Base-by-base conservation (phyloP, 1,284 basidiomycete species). In the Puccinia polysora region DNA sequence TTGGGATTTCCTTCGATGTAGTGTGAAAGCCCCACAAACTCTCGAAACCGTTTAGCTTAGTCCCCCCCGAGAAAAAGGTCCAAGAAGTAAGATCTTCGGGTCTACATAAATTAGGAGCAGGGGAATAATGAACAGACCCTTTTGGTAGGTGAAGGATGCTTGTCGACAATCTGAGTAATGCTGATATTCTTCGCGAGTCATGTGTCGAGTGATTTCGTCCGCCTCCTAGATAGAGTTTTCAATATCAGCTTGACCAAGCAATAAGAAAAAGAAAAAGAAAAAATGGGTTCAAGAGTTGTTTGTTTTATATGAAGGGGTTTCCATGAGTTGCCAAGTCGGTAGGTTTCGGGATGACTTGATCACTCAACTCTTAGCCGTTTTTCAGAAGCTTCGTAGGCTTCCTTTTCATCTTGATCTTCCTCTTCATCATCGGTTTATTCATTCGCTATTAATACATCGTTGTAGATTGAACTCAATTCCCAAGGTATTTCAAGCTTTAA, bases 111-210 rank as follows among this genome's bases (percentile, higher is more conserved):
- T 20, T 8, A 20, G 30, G 25, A 20, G 49, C 12, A 49, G 10
- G 40, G n/a, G 28, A 47, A 40, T 50, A 0, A 30, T 6, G 12
- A 43, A 78, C 82, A 53, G 43, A 90, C 91, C 87, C 86, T 96
- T 96, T 60, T 92, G 87, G 80, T 95, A 97, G 0, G 94, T 96
- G 81, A 97, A 98, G 10, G 91, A 92, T 0, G 95, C 95, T 80
- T 97, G 93, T 65, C 95, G 86, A 82, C 94, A 97, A 78, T 97
- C 93, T 1, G 93, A 93, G 79, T 97, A 98, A 78, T 96, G 92
- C 74, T 94, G 90, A 79, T 97, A 97, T 78, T 97, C 92, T 78
- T 97, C 93, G 75, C 90, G 84, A 0, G 92, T 96, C 95, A 97
- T 97, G 80, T 91, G 86, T 63, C 91, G 85, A 0, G 95, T 97